A percentile compares a stretch with the other conserved stretches of the same genome.
phyloP scores from a whole-genome alignment of 306 rosid species.

The Acacia melanoxylon region DNA sequence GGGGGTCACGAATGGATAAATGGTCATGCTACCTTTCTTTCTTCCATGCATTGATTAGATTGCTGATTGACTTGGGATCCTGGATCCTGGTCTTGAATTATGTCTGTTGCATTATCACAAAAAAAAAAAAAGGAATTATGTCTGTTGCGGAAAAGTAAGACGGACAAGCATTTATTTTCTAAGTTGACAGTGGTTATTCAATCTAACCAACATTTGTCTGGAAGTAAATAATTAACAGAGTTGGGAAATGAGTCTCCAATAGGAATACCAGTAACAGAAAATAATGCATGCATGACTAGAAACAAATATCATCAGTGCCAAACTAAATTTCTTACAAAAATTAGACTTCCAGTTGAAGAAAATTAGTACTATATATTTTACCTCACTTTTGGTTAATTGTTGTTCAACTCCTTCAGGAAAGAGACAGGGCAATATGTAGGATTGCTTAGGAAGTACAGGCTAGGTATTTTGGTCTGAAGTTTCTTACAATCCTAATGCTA shows the following conservation, averaged over 20 bases:
- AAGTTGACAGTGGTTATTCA: not conserved
- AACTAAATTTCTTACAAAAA: not conserved
- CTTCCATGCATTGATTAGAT: constrained; percentile 34
- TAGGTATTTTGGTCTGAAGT: not conserved
- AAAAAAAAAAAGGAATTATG: no score
- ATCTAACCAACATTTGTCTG: constrained; percentile 1
- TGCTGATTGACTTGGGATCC: constrained; percentile 35
- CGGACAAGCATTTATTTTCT: constrained; percentile 20
- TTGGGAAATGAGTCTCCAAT: not conserved
- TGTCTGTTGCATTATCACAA: no score
- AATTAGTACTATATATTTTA: not conserved
- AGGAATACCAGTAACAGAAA: constrained; percentile 6
- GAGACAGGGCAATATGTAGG: not conserved
- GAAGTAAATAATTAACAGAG: constrained; percentile 8
- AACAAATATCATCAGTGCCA: not conserved
- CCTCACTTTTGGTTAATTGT: not conserved
- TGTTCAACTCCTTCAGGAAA: not conserved
- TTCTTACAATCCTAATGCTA: not conserved
- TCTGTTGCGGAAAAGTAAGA: constrained; percentile 43
- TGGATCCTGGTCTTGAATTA: constrained; percentile 42
- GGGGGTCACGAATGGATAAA: not conserved
- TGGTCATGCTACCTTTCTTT: constrained; percentile 45
- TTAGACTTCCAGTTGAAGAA: not conserved
- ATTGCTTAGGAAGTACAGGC: not conserved
- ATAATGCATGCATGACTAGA: constrained; percentile 1